Percentiles rank a stretch among this genome's conserved stretches.
Conservation (phyloP, 805 yeast species). For the Brettanomyces custersianus region DNA sequence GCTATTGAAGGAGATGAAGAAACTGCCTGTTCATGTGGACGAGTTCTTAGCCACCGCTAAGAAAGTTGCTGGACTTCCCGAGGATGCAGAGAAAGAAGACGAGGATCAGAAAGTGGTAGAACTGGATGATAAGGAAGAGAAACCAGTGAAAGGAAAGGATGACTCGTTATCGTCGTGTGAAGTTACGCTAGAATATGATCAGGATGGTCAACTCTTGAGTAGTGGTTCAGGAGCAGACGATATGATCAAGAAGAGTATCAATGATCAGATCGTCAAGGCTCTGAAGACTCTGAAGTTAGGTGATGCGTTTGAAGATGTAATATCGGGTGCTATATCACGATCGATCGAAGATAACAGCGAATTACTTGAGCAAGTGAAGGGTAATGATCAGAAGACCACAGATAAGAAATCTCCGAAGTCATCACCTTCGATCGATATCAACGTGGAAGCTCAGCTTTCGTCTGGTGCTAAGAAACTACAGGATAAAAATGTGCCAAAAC, state of each 20-base stretch:
- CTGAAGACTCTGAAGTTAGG: conserved; percentile 16
- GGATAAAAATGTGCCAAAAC: too few relatives aligned
- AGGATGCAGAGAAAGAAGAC: neutral
- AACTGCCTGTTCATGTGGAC: neutral
- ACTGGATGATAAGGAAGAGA: neutral
- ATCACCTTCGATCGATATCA: neutral
- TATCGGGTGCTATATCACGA: conserved; percentile 12
- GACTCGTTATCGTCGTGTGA: conserved; percentile 8
- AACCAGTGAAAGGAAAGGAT: neutral
- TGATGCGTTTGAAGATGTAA: conserved; percentile 12
- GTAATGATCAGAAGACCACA: neutral
- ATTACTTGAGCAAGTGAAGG: neutral
- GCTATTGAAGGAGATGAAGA: conserved; percentile 13
- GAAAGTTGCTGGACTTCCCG: neutral
- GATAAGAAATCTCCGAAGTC: too few relatives aligned
- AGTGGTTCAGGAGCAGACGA: conserved; percentile 10
- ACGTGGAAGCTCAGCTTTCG: neutral
- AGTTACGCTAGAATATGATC: conserved; percentile 15
- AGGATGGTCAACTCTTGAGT: conserved; percentile 15
- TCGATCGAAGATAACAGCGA: conserved; percentile 10
- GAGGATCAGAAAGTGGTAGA: neutral
- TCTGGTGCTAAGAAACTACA: too few relatives aligned
- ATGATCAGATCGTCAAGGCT: conserved; percentile 16
- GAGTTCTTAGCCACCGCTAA: neutral
- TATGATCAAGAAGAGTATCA: conserved; percentile 11